Evolutionary conservation across 139 green algal species (phyloP).

Genomic region (Diplosphaera chodatii): DNA sequence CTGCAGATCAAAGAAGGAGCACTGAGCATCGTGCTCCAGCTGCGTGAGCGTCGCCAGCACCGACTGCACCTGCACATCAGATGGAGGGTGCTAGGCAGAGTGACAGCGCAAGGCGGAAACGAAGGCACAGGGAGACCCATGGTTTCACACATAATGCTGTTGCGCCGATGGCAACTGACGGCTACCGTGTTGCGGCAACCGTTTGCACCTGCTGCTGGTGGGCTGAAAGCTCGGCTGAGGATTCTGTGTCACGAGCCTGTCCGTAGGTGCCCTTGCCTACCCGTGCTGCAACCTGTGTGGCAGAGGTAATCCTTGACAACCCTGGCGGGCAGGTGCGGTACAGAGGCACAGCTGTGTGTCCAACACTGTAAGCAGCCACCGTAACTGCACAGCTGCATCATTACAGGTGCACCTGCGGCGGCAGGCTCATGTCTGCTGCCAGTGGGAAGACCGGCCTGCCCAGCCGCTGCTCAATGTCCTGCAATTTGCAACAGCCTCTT

Average conservation of each 20-base stretch:
- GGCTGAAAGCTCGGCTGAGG: neutral
- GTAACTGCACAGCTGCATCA: no score
- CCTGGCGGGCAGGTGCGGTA: no score
- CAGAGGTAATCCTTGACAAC: no score
- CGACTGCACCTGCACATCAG: slow-evolving; percentile 38
- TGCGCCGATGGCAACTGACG: no score
- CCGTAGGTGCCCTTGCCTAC: slow-evolving; percentile 28
- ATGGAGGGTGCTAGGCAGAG: no score
- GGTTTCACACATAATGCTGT: no score
- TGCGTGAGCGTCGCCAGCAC: slow-evolving; percentile 48
- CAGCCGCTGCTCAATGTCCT: slow-evolving; percentile 59
- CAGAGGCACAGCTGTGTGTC: no score
- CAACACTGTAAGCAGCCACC: no score
- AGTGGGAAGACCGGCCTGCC: slow-evolving; percentile 33
- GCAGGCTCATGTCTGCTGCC: slow-evolving; percentile 54
- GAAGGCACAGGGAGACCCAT: no score
- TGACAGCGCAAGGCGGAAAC: no score
- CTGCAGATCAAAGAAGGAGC: slow-evolving; percentile 55
- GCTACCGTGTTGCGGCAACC: no score
- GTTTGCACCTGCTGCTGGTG: neutral
- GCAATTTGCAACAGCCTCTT: slow-evolving; percentile 22
- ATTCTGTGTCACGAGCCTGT: slow-evolving; percentile 15
- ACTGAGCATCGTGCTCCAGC: slow-evolving; percentile 61
- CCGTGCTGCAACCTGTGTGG: neutral
- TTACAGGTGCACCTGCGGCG: slow-evolving; percentile 39